Conservation (phyloP, 257 asterid species). For the Capsicum chinense region DNA sequence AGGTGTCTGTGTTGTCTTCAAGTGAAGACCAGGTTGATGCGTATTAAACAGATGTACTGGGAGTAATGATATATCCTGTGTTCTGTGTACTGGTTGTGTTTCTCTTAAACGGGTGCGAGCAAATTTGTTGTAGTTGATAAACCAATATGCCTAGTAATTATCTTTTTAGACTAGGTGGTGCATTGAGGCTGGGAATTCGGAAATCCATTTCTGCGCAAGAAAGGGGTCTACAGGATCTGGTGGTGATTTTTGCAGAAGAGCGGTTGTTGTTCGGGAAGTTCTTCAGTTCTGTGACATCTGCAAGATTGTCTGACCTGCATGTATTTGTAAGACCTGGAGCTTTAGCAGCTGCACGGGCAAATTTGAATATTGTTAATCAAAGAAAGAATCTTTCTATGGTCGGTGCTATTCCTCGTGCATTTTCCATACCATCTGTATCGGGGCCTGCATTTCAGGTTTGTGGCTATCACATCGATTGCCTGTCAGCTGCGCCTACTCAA, state of each 20-base stretch:
- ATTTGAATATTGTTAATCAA: conserved; percentile 57
- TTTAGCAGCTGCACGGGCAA: conserved; percentile 71
- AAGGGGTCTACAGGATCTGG: conserved; percentile 50
- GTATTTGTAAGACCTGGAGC: conserved; percentile 60
- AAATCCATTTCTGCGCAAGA: conserved; percentile 53
- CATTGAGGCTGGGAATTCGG: conserved; percentile 52
- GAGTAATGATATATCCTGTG: conserved; percentile 69
- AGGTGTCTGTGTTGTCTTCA: conserved; percentile 4
- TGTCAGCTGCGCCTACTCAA: conserved; percentile 48
- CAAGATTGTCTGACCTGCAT: conserved; percentile 47
- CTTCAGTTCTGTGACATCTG: conserved; percentile 48
- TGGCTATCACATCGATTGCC: conserved; percentile 63
- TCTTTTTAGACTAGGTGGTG: conserved; percentile 57
- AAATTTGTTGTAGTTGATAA: conserved; percentile 37
- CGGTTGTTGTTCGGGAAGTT: conserved; percentile 51
- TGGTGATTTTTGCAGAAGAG: conserved; percentile 53
- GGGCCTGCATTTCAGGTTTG: conserved; percentile 77
- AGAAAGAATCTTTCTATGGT: conserved; percentile 67
- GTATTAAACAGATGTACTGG: conserved; percentile 46
- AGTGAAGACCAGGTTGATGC: conserved; percentile 18
- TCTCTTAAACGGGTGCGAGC: conserved; percentile 34
- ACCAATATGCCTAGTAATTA: conserved; percentile 74
- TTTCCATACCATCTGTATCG: conserved; percentile 79
- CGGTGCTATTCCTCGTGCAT: conserved; percentile 71
- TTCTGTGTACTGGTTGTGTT: conserved; percentile 41